Conservation (phyloP, 768 basidiomycete species). For the Tubosaeta sp. region DNA sequence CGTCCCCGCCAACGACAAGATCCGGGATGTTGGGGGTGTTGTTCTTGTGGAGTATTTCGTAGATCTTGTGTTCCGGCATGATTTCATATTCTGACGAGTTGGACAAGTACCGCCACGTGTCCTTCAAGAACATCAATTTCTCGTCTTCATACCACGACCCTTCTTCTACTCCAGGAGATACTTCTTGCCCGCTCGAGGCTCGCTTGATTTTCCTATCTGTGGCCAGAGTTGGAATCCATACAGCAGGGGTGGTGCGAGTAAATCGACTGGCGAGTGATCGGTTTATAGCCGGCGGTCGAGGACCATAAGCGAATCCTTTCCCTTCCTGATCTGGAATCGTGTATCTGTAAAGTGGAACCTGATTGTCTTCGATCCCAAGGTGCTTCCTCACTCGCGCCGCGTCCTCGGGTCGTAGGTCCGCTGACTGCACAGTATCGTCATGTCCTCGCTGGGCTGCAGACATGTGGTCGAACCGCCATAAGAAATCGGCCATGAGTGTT, state of each 20-base stretch:
- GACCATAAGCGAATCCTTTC: not conserved
- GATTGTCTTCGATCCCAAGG: not conserved
- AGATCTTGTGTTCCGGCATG: slow-evolving; percentile 3
- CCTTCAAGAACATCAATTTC: not conserved
- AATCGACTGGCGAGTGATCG: not conserved
- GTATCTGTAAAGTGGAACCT: not conserved
- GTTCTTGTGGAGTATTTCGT: not conserved
- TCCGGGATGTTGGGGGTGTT: slow-evolving; percentile 1
- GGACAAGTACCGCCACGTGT: slow-evolving; percentile 2
- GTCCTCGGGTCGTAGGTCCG: not conserved
- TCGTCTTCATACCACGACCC: not conserved
- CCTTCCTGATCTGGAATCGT: not conserved
- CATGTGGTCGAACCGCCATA: slow-evolving; percentile 2
- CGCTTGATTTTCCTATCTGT: too few relatives aligned
- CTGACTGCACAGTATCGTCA: not conserved
- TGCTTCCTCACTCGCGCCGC: not conserved
- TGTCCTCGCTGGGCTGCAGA: not conserved
- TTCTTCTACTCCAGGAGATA: not conserved
- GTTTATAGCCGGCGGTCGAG: not conserved
- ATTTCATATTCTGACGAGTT: not conserved
- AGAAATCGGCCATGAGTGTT: not conserved
- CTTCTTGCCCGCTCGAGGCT: not conserved
- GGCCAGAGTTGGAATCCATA: slow-evolving; percentile 1
- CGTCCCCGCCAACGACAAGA: not conserved
- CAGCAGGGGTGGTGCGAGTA: not conserved